Evolutionary conservation across 768 basidiomycete genomes (phyloP).

Genomic region (Lyophyllum atratum): DNA sequence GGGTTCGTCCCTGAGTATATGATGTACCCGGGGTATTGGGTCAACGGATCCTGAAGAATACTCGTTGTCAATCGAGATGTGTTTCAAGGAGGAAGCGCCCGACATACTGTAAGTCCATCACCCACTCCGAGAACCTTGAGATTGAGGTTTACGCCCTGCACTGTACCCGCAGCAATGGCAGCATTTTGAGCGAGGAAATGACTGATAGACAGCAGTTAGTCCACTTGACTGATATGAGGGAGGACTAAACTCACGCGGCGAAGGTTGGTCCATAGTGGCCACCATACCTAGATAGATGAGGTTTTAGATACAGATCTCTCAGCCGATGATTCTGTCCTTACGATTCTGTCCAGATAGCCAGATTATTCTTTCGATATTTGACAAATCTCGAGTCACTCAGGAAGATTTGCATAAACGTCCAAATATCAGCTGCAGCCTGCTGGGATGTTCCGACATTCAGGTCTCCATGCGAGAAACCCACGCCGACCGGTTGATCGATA

Average conservation of each 20-base stretch:
- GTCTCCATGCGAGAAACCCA: slow-evolving; percentile 62
- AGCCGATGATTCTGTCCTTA: slow-evolving; percentile 22
- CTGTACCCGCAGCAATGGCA: slow-evolving; percentile 48
- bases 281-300: slow-evolving; percentile 48
- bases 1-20: slow-evolving; percentile 56
- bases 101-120: slow-evolving; percentile 57
- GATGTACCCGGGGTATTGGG: slow-evolving; percentile 61
- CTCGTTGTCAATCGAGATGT: background rate
- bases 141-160: slow-evolving; percentile 51
- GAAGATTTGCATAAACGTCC: slow-evolving; percentile 67
- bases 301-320: background rate
- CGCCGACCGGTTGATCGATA: slow-evolving; percentile 65
- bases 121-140: slow-evolving; percentile 67
- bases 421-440: slow-evolving; percentile 56
- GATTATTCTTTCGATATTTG: slow-evolving; percentile 42
- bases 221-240: background rate
- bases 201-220: slow-evolving; percentile 20
- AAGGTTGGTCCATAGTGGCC: slow-evolving; percentile 74
- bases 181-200: slow-evolving; percentile 62
- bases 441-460: slow-evolving; percentile 51
- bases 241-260: slow-evolving; percentile 42
- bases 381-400: slow-evolving; percentile 55
- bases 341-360: slow-evolving; percentile 70
- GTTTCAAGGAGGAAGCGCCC: background rate
- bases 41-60: slow-evolving; percentile 37